Percentiles rank a stretch among this genome's conserved stretches.
Evolutionary conservation across 169 alveolate genomes (phyloP).

Genomic region (Toxoplasma gondii): DNA sequence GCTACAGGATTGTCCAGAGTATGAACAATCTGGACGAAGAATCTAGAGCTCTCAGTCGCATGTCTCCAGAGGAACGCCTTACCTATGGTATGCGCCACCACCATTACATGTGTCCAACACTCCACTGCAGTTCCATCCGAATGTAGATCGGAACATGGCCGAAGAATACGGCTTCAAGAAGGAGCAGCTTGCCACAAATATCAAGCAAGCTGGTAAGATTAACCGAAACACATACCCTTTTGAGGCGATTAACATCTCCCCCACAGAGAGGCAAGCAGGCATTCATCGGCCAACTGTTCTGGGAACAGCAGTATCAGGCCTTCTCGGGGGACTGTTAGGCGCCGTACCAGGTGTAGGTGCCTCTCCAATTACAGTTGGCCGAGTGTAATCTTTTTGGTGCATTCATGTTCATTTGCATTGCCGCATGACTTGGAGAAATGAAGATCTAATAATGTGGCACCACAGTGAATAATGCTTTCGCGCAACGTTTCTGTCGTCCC

Average conservation of each 20-base stretch:
- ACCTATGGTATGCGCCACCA: not conserved
- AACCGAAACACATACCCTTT: not conserved
- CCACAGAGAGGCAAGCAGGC: not conserved
- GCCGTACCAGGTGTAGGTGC: not conserved
- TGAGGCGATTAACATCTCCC: not conserved
- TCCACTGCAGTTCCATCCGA: no score
- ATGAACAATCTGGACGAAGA: constrained; percentile 15
- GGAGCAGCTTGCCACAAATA: not conserved
- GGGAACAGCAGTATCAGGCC: not conserved
- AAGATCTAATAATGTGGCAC: not conserved
- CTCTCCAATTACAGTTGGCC: not conserved
- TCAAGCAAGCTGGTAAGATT: not conserved
- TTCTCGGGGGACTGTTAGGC: not conserved
- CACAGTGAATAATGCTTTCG: not conserved
- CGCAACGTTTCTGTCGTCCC: not conserved
- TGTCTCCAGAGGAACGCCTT: constrained; percentile 35
- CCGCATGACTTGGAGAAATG: not conserved
- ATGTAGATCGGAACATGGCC: constrained; percentile 36
- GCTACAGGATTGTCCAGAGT: not conserved
- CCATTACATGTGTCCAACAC: not conserved
- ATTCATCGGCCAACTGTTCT: not conserved
- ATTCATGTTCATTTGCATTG: not conserved
- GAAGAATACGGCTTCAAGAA: not conserved
- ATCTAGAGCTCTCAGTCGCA: constrained; percentile 7
- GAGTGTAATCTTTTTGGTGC: not conserved